Evolutionary conservation across 768 basidiomycete species (phyloP), one percentile per base, ranked within the genome.

Genomic region (Lentinula guzmanii): DNA sequence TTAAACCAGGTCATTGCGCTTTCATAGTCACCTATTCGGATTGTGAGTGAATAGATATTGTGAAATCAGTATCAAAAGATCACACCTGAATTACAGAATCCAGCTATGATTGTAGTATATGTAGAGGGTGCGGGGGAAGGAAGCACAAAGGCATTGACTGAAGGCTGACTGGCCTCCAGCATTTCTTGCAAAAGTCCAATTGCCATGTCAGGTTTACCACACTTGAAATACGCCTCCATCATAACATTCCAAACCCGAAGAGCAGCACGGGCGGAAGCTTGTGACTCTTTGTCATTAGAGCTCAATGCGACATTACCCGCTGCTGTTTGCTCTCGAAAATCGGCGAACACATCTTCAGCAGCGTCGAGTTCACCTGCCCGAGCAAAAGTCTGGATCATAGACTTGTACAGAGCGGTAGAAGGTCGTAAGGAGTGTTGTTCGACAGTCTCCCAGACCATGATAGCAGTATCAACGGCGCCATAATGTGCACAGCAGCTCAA

Each of bases 1-100:
- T 86, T 77, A 66, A 89, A 91, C 93, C 93, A 95, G 5, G 75
- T 70, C 46, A 86, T 66, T 0, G 91, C 91, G 0, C 83, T 86
- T 2, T 74, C 65, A 5, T 86, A 67, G 67, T 95, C 93, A 11
- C 82, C 45, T 46, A 1, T 46, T 13, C 16, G 13, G 8, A 15
- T 46, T 6, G 21, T 21, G 7, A 46, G 45, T 21, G 37, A 46
- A n/a, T n/a, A 21, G 9, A n/a, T 9, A 15, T 46, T 46, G 5
- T 6, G 11, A 21, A 21, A 46, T 21, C 7, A 21, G 8, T n/a
- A 21, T 9, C 16, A n/a, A 43, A n/a, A 5, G 18, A n/a, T 46
- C 45, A 24, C 4, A 46, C 45, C 83, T 9, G 73, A 70, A 11
- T 77, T 71, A 65, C 84, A 79, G 71, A 93, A 94, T 1, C 89